Evolutionary conservation across 805 yeast species (phyloP).

Genomic region (Yarrowia deformans): DNA sequence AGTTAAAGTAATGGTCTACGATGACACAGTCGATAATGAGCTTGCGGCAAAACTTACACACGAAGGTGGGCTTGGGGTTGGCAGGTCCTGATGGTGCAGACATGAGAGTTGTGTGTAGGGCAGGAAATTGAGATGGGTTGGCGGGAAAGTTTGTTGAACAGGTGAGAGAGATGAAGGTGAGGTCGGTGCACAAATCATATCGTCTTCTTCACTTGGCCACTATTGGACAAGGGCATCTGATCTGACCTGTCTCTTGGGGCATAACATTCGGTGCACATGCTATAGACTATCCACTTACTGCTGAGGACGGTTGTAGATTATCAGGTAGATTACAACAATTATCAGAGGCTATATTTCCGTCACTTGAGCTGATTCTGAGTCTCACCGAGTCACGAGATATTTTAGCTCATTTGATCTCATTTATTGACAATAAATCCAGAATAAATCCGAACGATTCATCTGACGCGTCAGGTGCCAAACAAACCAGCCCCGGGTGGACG

Average conservation of each 20-base stretch:
- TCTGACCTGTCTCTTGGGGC: not conserved
- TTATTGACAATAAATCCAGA: too few species aligned
- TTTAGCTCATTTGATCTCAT: too few species aligned
- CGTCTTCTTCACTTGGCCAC: not conserved
- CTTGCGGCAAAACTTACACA: not conserved
- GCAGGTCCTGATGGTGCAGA: not conserved
- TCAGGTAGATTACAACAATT: too few species aligned
- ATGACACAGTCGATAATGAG: not conserved
- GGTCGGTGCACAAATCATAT: not conserved
- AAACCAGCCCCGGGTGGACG: too few species aligned
- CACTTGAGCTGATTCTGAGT: too few species aligned
- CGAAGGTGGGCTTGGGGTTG: not conserved
- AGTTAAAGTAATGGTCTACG: conserved; percentile 5
- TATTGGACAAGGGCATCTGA: not conserved
- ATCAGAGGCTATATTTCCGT: too few species aligned
- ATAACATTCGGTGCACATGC: not conserved
- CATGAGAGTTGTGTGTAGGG: not conserved
- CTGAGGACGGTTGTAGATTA: too few species aligned
- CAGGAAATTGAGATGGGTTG: not conserved
- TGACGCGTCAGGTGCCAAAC: not conserved
- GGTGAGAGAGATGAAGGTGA: not conserved
- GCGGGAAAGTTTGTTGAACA: not conserved
- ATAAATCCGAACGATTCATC: not conserved
- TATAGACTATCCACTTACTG: too few species aligned
- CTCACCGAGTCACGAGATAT: too few species aligned